Evolutionary conservation across 495 filamentous ascomycete genomes (phyloP).

Genomic region (Extremus antarcticus): DNA sequence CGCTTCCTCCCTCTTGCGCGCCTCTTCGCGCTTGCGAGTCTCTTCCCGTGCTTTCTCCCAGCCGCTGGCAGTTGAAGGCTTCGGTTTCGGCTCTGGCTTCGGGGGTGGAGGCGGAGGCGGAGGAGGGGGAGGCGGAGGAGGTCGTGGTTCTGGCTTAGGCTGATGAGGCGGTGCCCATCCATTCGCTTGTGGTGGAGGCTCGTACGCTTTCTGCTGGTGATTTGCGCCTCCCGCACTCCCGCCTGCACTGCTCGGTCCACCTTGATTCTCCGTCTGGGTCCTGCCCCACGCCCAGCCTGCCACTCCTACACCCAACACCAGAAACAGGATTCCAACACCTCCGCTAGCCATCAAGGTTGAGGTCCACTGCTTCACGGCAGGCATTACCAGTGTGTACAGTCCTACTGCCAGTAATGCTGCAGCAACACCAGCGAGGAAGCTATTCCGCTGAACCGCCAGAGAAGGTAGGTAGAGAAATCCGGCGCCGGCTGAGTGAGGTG

Average conservation of each 20-base stretch:
- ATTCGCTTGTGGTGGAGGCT: constrained; percentile 15
- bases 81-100: constrained; percentile 21
- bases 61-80: constrained; percentile 30
- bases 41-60: constrained; percentile 69
- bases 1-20: constrained; percentile 46
- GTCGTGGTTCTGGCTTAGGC: constrained; percentile 13
- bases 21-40: constrained; percentile 49
- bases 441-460: constrained; percentile 72
- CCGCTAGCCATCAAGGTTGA: constrained; percentile 46
- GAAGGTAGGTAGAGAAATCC: constrained; percentile 94
- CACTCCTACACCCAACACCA: constrained; percentile 57
- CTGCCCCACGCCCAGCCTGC: constrained; percentile 66
- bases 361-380: constrained; percentile 59
- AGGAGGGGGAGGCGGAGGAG: constrained; percentile 12
- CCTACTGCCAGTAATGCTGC: constrained; percentile 58
- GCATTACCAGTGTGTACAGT: constrained; percentile 56
- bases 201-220: neutral
- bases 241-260: constrained; percentile 13
- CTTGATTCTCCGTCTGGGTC: constrained; percentile 42
- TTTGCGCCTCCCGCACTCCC: constrained; percentile 1
- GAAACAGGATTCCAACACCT: constrained; percentile 48
- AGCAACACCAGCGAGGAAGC: constrained; percentile 75
- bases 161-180: constrained; percentile 16
- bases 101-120: constrained; percentile 6
- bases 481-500: constrained; percentile 78